Evolutionary conservation across 768 basidiomycete genomes (phyloP).

Genomic region (Boletus sp.): DNA sequence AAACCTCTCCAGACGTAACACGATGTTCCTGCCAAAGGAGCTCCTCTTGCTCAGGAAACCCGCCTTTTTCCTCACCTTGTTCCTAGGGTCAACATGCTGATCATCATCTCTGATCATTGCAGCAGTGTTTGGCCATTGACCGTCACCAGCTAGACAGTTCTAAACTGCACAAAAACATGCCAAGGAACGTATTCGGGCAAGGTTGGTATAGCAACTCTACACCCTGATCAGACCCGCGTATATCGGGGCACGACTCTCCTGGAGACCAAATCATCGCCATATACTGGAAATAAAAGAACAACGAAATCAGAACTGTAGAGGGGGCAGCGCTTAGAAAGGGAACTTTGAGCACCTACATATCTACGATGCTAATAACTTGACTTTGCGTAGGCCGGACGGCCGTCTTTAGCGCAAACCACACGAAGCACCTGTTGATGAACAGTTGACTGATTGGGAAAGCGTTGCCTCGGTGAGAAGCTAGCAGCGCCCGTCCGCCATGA

Average conservation of each 20-base stretch:
- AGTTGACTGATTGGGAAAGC: slow-evolving; percentile 18
- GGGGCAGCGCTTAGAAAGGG: background rate
- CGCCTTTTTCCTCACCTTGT: background rate
- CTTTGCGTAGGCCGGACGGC: background rate
- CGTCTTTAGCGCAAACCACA: slow-evolving; percentile 3
- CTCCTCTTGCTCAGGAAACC: too few species aligned
- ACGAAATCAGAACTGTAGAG: background rate
- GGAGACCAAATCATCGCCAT: background rate
- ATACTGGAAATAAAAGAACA: slow-evolving; percentile 2
- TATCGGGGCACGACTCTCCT: slow-evolving; percentile 4
- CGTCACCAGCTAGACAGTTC: too few species aligned
- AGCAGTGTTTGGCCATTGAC: too few species aligned
- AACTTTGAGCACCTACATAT: background rate
- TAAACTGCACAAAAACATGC: background rate
- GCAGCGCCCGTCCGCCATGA: slow-evolving; percentile 13
- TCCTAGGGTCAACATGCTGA: background rate
- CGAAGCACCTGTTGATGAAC: background rate
- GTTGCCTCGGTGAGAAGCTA: slow-evolving; percentile 11
- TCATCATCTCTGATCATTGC: too few species aligned
- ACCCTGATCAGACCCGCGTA: slow-evolving; percentile 1
- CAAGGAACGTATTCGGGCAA: background rate
- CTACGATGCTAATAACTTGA: background rate
- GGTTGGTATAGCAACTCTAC: background rate
- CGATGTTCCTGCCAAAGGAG: too few species aligned
- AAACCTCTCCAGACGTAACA: too few species aligned